phyloP scores from a whole-genome alignment of 495 filamentous ascomycete species.

The Chaetomium fimeti region DNA sequence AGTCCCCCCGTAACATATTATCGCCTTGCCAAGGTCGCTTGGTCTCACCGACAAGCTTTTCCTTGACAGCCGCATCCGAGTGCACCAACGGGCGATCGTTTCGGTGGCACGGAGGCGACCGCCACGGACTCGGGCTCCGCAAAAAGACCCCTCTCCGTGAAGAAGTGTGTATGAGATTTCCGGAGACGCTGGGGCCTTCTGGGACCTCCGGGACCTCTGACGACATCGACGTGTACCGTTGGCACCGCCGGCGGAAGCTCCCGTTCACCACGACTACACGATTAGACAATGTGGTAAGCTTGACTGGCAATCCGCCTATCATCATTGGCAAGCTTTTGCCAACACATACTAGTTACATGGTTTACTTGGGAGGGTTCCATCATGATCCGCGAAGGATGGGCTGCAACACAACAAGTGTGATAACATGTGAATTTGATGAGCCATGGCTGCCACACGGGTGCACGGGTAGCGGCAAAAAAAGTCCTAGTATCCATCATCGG shows the following conservation, averaged over 20 bases:
- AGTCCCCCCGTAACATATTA: constrained; percentile 1
- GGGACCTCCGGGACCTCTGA: constrained; percentile 13
- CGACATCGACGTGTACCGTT: constrained; percentile 34
- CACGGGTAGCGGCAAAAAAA: background rate
- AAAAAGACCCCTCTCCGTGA: constrained; percentile 4
- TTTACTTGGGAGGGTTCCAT: background rate
- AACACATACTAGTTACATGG: background rate
- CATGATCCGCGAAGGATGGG: background rate
- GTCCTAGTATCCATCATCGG: constrained; percentile 1
- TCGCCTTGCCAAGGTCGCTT: background rate
- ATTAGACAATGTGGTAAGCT: background rate
- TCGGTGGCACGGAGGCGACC: constrained; percentile 18
- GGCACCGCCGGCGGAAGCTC: background rate
- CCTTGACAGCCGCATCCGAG: background rate
- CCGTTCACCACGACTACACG: background rate
- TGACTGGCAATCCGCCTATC: background rate
- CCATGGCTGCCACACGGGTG: no score
- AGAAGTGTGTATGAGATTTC: background rate
- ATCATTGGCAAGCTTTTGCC: background rate
- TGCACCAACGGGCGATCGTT: background rate
- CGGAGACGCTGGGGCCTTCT: constrained; percentile 1
- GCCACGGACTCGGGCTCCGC: constrained; percentile 14
- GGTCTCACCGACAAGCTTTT: background rate
- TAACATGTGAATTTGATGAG: background rate
- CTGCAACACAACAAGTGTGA: background rate